Evolutionary conservation across 148 eudicot species (phyloP).

Genomic region (Chenopodium quinoa): DNA sequence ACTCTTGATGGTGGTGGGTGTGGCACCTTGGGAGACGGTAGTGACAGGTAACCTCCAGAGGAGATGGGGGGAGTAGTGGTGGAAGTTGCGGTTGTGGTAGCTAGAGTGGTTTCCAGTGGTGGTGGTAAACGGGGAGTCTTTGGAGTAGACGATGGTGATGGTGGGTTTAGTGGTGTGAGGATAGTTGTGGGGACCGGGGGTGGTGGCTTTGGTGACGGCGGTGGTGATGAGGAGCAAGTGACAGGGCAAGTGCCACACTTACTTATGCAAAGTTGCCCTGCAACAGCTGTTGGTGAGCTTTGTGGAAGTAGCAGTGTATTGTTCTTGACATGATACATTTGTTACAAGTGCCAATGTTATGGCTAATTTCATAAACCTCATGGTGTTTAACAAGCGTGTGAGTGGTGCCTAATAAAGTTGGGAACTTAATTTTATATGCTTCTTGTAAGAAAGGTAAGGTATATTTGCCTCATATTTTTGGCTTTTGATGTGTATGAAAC

Average conservation of each 20-base stretch:
- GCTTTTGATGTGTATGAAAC: conserved; percentile 2
- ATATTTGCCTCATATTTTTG: conserved; percentile 14
- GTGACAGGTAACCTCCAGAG: conserved; percentile 14
- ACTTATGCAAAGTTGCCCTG: conserved; percentile 64
- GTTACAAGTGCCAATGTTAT: neutral
- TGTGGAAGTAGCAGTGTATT: neutral
- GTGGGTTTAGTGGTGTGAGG: conserved; percentile 8
- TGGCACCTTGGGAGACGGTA: conserved; percentile 15
- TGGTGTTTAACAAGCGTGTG: conserved; percentile 12
- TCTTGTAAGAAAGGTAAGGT: conserved; percentile 44
- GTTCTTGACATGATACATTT: conserved; percentile 24
- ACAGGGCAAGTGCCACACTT: conserved; percentile 77
- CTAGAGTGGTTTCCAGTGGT: conserved; percentile 19
- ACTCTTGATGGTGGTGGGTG: conserved; percentile 7
- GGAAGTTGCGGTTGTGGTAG: conserved; percentile 27
- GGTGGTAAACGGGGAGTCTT: conserved; percentile 16
- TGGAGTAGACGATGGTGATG: conserved; percentile 23
- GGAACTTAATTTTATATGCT: conserved; percentile 13
- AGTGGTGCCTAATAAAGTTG: conserved; percentile 14
- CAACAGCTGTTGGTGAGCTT: conserved; percentile 12
- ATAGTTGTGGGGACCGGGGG: conserved; percentile 9
- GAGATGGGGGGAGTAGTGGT: conserved; percentile 32
- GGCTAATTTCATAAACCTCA: conserved; percentile 9
- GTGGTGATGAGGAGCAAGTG: conserved; percentile 70
- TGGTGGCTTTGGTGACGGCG: conserved; percentile 38